Percentiles rank a stretch among this genome's conserved stretches.
phyloP scores from a whole-genome alignment of 75 land plant genomes.

The Pinus albicaulis region DNA sequence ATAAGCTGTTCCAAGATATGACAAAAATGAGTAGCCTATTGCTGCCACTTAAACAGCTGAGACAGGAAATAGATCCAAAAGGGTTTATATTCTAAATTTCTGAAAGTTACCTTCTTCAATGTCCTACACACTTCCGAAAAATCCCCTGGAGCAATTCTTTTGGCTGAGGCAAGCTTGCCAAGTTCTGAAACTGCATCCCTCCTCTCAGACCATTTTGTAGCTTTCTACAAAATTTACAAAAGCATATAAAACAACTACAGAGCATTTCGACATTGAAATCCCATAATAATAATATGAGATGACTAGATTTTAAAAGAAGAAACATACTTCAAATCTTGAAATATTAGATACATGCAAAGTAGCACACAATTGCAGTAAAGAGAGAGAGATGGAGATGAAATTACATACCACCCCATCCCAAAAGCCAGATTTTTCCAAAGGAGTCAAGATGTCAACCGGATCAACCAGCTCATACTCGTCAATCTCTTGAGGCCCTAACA shows the following conservation, averaged over 20 bases:
- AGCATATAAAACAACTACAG: conserved; percentile 3
- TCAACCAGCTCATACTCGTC: conserved; percentile 98
- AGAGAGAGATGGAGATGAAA: conserved; percentile 8
- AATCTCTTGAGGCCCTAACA: conserved; percentile 74
- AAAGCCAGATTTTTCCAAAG: conserved; percentile 92
- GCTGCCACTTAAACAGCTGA: neutral
- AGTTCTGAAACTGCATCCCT: conserved; percentile 98
- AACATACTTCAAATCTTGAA: neutral
- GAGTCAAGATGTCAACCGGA: conserved; percentile 94
- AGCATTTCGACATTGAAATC: neutral
- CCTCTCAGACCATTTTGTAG: conserved; percentile 97
- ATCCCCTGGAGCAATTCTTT: conserved; percentile 91
- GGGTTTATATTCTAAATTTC: no score
- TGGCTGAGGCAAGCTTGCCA: conserved; percentile 90
- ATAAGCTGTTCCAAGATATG: conserved; percentile 62
- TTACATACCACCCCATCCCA: conserved; percentile 94
- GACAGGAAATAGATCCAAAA: no score
- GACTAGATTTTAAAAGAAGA: neutral
- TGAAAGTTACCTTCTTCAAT: conserved; percentile 72
- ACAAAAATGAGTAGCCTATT: neutral
- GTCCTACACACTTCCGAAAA: conserved; percentile 91
- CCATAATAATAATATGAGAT: conserved; percentile 1
- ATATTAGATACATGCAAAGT: neutral
- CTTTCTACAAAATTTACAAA: conserved; percentile 63
- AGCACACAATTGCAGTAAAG: neutral